Conservation (phyloP, 306 rosid species). For the Canavalia ensiformis region DNA sequence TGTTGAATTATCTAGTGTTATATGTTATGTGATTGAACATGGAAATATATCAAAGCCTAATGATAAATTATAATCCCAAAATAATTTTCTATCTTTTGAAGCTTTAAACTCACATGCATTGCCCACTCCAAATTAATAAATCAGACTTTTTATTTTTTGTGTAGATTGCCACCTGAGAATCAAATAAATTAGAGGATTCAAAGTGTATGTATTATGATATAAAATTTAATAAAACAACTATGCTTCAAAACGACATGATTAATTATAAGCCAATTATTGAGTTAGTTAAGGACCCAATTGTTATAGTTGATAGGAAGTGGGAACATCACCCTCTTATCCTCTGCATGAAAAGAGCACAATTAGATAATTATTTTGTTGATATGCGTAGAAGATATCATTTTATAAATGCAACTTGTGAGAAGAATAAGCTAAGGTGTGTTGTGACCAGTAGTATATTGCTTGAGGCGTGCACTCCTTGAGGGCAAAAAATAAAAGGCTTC, state of each 20-base stretch:
- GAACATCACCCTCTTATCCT: conserved; percentile 45
- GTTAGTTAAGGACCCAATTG: conserved; percentile 41
- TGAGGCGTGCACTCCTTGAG: conserved; percentile 30
- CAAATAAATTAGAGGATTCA: conserved; percentile 26
- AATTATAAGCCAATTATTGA: conserved; percentile 44
- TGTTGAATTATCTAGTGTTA: conserved; percentile 31
- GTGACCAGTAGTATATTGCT: conserved; percentile 28
- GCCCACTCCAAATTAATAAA: conserved; percentile 33
- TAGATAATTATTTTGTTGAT: conserved; percentile 4
- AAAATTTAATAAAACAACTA: not conserved
- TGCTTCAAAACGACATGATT: not conserved
- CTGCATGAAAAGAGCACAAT: conserved; percentile 35
- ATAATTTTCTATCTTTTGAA: not conserved
- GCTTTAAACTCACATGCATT: conserved; percentile 21
- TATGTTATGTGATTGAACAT: conserved; percentile 25
- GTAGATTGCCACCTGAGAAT: conserved; percentile 14
- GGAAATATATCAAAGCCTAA: not conserved
- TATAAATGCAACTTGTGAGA: conserved; percentile 50
- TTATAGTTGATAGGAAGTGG: conserved; percentile 21
- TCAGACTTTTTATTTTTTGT: not conserved
- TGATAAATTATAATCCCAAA: not conserved
- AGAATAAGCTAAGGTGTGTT: conserved; percentile 36
- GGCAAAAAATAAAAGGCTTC: not conserved
- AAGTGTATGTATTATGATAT: conserved; percentile 1
- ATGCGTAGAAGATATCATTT: conserved; percentile 48